Conservation (phyloP, 2,329 filamentous ascomycete genomes). For the Alternaria sp. region DNA sequence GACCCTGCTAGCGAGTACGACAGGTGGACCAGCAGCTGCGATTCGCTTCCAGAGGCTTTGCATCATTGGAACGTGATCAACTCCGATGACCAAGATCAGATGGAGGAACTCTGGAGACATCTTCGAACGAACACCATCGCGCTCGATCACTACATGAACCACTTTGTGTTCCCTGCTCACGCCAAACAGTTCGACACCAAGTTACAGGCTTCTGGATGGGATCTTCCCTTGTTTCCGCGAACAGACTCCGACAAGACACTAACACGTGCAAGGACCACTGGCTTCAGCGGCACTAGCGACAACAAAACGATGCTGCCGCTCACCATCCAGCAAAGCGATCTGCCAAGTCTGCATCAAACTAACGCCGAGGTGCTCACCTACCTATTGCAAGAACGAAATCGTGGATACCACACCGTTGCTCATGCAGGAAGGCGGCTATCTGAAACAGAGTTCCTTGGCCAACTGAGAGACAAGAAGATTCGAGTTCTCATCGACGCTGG, state of each 20-base stretch:
- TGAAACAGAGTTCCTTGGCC: slow-evolving; percentile 42
- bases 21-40: slow-evolving; percentile 53
- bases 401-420: slow-evolving; percentile 38
- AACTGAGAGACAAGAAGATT: slow-evolving; percentile 58
- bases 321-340: slow-evolving; percentile 64
- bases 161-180: slow-evolving; percentile 68
- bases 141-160: slow-evolving; percentile 70
- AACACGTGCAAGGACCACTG: slow-evolving; percentile 56
- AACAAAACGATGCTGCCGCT: slow-evolving; percentile 66
- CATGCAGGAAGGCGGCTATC: slow-evolving; percentile 1
- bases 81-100: slow-evolving; percentile 58
- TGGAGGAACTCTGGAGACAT: slow-evolving; percentile 60
- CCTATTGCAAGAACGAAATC: slow-evolving; percentile 59
- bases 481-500: slow-evolving; percentile 74
- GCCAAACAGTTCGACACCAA: slow-evolving; percentile 71
- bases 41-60: slow-evolving; percentile 34
- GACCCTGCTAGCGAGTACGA: slow-evolving; percentile 63
- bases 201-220: slow-evolving; percentile 73
- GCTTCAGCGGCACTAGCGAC: slow-evolving; percentile 77
- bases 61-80: slow-evolving; percentile 35
- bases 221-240: slow-evolving; percentile 53
- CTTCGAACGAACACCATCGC: slow-evolving; percentile 62
- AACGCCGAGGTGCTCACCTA: slow-evolving; percentile 72
- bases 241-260: too few species aligned
- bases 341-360: slow-evolving; percentile 66